Evolutionary conservation across 73 alveolate species (phyloP).

Genomic region (Uronychia setigera): DNA sequence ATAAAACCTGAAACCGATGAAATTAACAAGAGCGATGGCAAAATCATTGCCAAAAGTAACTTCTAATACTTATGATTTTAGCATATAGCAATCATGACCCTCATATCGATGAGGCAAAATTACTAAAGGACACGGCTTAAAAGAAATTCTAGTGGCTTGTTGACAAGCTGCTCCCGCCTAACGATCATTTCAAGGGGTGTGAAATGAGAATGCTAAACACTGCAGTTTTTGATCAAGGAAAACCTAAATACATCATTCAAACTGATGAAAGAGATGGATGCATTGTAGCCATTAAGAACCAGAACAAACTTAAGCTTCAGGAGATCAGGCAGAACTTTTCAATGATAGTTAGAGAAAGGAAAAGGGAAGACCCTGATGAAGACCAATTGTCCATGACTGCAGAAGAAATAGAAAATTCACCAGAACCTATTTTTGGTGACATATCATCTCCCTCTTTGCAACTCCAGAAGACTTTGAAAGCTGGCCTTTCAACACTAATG

Average conservation of each 20-base stretch:
- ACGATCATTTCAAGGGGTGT: slow-evolving; percentile 4
- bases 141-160: neutral
- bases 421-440: neutral
- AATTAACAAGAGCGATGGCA: neutral
- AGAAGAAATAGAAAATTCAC: neutral
- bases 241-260: neutral
- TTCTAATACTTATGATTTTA: neutral
- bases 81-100: neutral
- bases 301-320: slow-evolving; percentile 8
- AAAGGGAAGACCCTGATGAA: slow-evolving; percentile 13
- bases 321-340: neutral
- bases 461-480: neutral
- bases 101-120: neutral
- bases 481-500: neutral
- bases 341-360: neutral
- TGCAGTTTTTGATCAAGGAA: slow-evolving; percentile 3
- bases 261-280: slow-evolving; percentile 10
- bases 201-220: neutral
- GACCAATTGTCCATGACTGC: neutral
- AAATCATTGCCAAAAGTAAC: neutral
- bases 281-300: neutral
- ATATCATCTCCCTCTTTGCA: neutral
- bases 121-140: neutral
- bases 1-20: neutral
- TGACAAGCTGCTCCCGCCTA: neutral